Percentiles rank a stretch among this genome's conserved stretches.
phyloP scores from a whole-genome alignment of 495 filamentous ascomycete species.

The Evernia prunastri region DNA sequence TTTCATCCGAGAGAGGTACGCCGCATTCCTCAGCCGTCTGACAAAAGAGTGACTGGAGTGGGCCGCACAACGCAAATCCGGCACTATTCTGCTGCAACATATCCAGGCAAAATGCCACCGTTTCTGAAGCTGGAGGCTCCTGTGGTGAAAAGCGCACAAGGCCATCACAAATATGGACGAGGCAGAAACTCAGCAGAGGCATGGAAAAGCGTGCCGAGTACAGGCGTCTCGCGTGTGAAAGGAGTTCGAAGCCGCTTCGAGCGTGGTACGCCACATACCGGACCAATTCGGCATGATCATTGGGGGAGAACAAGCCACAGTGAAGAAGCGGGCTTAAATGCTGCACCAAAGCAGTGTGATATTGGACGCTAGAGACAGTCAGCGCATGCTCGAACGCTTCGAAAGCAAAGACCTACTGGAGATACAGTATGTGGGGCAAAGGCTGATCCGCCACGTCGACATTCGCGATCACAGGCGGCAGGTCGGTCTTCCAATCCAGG shows the following conservation, averaged over 20 bases:
- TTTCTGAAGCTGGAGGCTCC: constrained; percentile 15
- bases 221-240: constrained; percentile 21
- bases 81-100: constrained; percentile 17
- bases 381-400: neutral
- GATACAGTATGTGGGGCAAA: constrained; percentile 35
- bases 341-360: constrained; percentile 24
- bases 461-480: constrained; percentile 29
- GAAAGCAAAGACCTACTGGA: constrained; percentile 28
- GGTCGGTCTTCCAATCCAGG: constrained; percentile 29
- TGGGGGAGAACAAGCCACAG: constrained; percentile 15
- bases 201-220: constrained; percentile 22
- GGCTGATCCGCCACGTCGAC: constrained; percentile 29
- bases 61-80: constrained; percentile 25
- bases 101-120: constrained; percentile 18
- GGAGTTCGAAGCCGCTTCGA: constrained; percentile 18
- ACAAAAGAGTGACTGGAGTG: constrained; percentile 23
- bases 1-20: constrained; percentile 16
- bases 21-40: constrained; percentile 17
- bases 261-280: constrained; percentile 22
- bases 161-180: constrained; percentile 22
- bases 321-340: constrained; percentile 24
- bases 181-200: constrained; percentile 24
- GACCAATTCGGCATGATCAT: constrained; percentile 15
- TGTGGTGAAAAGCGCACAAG: constrained; percentile 23
- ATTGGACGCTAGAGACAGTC: constrained; percentile 22